phyloP scores from a whole-genome alignment of 1,284 basidiomycete genomes.

The Ceratobasidium sp. region DNA sequence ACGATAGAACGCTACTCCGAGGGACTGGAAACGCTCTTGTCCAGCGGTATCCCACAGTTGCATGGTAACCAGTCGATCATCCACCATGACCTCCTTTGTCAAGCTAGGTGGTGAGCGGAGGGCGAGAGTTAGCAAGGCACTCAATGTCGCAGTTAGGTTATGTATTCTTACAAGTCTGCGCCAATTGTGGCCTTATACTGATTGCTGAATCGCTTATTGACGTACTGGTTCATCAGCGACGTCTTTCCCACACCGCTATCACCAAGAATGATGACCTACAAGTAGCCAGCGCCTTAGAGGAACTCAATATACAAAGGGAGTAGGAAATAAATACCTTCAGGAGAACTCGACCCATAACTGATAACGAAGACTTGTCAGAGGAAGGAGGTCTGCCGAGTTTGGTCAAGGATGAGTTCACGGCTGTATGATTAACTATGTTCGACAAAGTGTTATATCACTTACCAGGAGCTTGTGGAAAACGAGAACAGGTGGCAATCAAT shows the following conservation, averaged over 20 bases:
- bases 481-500: constrained; percentile 40
- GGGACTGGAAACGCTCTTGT: constrained; percentile 98
- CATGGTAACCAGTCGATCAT: constrained; percentile 98
- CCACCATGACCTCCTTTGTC: constrained; percentile 99
- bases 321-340: constrained; percentile 79
- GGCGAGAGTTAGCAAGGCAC: constrained; percentile 45
- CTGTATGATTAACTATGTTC: constrained; percentile 35
- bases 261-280: constrained; percentile 95
- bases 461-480: constrained; percentile 35
- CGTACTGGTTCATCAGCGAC: constrained; percentile 99
- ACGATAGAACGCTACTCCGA: constrained; percentile 98
- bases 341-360: constrained; percentile 85
- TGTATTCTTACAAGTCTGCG: constrained; percentile 80
- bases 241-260: constrained; percentile 99
- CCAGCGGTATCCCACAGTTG: constrained; percentile 99
- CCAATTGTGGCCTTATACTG: constrained; percentile 99
- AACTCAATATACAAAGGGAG: neutral
- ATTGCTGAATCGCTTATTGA: constrained; percentile 99
- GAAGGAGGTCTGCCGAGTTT: constrained; percentile 6
- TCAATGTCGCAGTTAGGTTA: constrained; percentile 52
- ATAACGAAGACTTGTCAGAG: constrained; percentile 22
- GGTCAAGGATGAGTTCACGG: constrained; percentile 31
- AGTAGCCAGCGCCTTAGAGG: neutral
- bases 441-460: neutral
- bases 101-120: constrained; percentile 69